Percentiles rank a stretch among this genome's conserved stretches.
phyloP scores from a whole-genome alignment of 192 early-diverging fungal species.

The Coemansia sp. region DNA sequence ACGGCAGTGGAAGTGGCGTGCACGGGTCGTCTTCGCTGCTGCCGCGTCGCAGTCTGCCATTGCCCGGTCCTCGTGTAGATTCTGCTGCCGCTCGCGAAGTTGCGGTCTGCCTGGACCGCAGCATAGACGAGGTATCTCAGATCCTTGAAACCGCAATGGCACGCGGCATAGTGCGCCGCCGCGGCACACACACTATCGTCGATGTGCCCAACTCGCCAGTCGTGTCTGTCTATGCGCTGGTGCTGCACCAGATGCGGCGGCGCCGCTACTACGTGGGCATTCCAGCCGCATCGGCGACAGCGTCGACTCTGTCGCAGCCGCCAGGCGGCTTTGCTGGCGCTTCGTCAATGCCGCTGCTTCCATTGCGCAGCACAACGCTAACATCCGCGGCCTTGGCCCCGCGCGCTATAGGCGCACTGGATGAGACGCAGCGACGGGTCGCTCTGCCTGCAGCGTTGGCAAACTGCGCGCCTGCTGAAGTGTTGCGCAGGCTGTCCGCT shows the following conservation, averaged over 20 bases:
- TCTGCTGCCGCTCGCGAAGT: slow-evolving; percentile 31
- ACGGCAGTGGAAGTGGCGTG: slow-evolving; percentile 9
- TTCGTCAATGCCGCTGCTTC: slow-evolving; percentile 1
- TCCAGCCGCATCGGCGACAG: background rate
- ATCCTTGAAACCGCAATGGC: slow-evolving; percentile 33
- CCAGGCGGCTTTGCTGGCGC: background rate
- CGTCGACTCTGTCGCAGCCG: slow-evolving; percentile 27
- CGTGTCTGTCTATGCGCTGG: slow-evolving; percentile 50
- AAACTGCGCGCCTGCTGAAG: slow-evolving; percentile 2
- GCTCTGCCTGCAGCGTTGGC: slow-evolving; percentile 27
- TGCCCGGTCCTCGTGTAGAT: slow-evolving; percentile 33
- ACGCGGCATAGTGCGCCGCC: slow-evolving; percentile 10
- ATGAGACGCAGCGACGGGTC: slow-evolving; percentile 20
- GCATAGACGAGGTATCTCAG: slow-evolving; percentile 28
- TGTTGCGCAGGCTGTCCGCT: slow-evolving; percentile 24
- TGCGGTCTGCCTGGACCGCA: slow-evolving; percentile 43
- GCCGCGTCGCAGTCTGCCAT: slow-evolving; percentile 25
- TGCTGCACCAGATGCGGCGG: slow-evolving; percentile 43
- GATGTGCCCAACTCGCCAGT: slow-evolving; percentile 54
- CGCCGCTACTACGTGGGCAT: slow-evolving; percentile 20
- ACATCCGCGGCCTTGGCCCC: background rate
- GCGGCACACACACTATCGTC: slow-evolving; percentile 1
- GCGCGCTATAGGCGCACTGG: slow-evolving; percentile 21
- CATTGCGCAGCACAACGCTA: background rate
- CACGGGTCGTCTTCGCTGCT: slow-evolving; percentile 10